Evolutionary conservation across 73 alveolate species (phyloP).

Genomic region (Paraurostyla sp.): DNA sequence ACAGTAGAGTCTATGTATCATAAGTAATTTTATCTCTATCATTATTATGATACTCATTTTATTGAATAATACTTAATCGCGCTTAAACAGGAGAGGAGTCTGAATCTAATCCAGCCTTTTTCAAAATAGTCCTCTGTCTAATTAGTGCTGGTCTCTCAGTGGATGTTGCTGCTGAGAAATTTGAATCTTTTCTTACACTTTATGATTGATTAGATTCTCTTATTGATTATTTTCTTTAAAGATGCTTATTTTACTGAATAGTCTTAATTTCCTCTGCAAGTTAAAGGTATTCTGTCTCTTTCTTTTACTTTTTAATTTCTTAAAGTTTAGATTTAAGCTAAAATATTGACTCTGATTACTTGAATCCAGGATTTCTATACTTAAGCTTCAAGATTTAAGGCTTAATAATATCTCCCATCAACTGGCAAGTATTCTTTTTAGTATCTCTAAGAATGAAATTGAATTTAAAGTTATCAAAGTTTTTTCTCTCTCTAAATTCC

Average conservation of each 20-base stretch:
- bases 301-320: not conserved
- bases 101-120: not conserved
- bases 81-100: not conserved
- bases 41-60: not conserved
- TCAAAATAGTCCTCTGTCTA: not conserved
- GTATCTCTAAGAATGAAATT: slow-evolving; percentile 25
- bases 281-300: not conserved
- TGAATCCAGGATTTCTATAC: not conserved
- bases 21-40: not conserved
- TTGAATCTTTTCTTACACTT: not conserved
- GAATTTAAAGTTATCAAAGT: not conserved
- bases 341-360: slow-evolving; percentile 30
- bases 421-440: not conserved
- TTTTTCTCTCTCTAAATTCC: slow-evolving; percentile 11
- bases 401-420: slow-evolving; percentile 22
- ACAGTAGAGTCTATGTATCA: not conserved
- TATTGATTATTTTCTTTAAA: not conserved
- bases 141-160: not conserved
- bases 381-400: not conserved
- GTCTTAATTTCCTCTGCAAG: not conserved
- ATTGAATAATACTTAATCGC: not conserved
- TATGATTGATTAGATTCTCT: not conserved
- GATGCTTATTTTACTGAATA: not conserved
- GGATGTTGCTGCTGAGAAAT: not conserved
- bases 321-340: not conserved